phyloP scores from a whole-genome alignment of 352 stramenopile species.

The Globisporangium abappressorium region DNA sequence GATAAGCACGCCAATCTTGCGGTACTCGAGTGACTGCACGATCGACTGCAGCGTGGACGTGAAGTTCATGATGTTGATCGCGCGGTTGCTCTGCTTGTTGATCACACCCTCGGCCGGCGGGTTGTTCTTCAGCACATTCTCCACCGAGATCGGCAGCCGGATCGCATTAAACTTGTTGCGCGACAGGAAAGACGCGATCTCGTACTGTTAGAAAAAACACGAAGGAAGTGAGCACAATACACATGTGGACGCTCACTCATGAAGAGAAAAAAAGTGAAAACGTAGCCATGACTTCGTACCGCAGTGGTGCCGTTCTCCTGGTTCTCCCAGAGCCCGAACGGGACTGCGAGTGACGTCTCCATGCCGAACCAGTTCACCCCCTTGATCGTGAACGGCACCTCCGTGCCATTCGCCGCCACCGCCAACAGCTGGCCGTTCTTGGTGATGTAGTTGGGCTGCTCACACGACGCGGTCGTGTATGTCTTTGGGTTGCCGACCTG shows the following conservation, averaged over 20 bases:
- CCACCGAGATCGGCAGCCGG: constrained; percentile 58
- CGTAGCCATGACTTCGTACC: constrained; percentile 19
- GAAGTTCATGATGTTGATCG: constrained; percentile 67
- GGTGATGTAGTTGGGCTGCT: constrained; percentile 71
- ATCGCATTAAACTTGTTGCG: constrained; percentile 86
- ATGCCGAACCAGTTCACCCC: constrained; percentile 81
- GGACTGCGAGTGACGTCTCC: constrained; percentile 61
- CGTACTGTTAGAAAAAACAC: constrained; percentile 35
- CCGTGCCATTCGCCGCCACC: constrained; percentile 62
- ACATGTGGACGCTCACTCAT: neutral
- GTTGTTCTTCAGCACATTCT: constrained; percentile 70
- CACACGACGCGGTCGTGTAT: constrained; percentile 38
- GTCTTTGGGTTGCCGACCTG: constrained; percentile 48
- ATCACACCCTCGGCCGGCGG: constrained; percentile 55
- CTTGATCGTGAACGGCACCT: constrained; percentile 69
- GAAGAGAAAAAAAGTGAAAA: neutral
- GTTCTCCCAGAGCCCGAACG: constrained; percentile 81
- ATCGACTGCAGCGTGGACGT: constrained; percentile 73
- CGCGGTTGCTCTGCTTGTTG: constrained; percentile 67
- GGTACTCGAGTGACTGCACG: constrained; percentile 61
- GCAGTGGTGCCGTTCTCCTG: constrained; percentile 66
- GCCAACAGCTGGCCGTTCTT: constrained; percentile 65
- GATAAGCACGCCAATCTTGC: constrained; percentile 71
- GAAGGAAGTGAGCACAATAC: neutral
- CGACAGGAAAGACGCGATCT: constrained; percentile 72